Evolutionary conservation across 345 rosid species (phyloP), one percentile per base, ranked within the genome.

Genomic region (Heritiera fomes): DNA sequence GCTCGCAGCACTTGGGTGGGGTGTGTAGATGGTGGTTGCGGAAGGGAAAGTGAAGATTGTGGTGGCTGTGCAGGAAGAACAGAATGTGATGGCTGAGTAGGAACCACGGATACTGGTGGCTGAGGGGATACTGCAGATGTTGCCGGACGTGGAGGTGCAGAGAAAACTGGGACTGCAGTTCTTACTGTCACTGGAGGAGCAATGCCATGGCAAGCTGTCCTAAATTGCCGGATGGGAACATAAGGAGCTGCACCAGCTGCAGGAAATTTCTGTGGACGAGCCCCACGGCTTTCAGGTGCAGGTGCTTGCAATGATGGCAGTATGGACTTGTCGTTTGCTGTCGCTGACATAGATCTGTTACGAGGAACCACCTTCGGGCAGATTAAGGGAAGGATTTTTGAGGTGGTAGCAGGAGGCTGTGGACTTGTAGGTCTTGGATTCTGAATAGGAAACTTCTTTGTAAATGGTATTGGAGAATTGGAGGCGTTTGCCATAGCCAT

Each of bases 161-260:
- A 89, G 82, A 90, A 95, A 75, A 91, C 95, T 1, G 99, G 98
- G 56, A 88, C 88, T 7, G 91, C 81, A 4, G 87, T 90, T 85
- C 99, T 91, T 82, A 93, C 84, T 12, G 91, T 93, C 61, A 95
- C 99, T 5, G 98, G 94, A 5, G 94, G 98, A 77, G 98, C 99
- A 78, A 88, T 83, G 66, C 93, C 90, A 60, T 79, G 92, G 85
- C 94, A 90, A 30, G 88, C 73, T 11, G 89, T 75, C 75, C 93
- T 86, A 70, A 77, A 85, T 56, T 88, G 93, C 78, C 91, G 86
- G 43, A 93, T 89, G 14, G 98, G 98, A 68, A 95, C 92, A 72
- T 93, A 93, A 66, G 97, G 92, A 55, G 87, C 85, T 32, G 95
- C 98, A 79, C 93, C 96, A 32, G 89, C 91, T 47, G 91, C 90